Evolutionary conservation across 345 rosid species (phyloP).

Genomic region (Capsella bursapastoris): DNA sequence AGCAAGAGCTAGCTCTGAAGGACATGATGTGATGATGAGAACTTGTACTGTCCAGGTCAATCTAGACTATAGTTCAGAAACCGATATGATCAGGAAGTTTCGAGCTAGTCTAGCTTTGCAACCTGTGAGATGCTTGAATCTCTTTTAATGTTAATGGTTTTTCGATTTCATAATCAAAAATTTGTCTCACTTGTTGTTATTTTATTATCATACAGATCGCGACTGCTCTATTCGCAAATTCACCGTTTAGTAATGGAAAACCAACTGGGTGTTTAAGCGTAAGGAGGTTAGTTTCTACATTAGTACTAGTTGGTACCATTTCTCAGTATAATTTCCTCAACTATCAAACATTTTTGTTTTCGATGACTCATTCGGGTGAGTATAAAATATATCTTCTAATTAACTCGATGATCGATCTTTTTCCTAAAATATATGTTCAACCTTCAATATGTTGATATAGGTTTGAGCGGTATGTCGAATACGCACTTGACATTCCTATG

Average conservation of each 20-base stretch:
- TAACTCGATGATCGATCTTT: not conserved
- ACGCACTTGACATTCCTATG: constrained; percentile 97
- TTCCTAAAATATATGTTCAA: not conserved
- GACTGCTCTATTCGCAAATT: constrained; percentile 93
- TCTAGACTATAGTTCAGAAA: constrained; percentile 60
- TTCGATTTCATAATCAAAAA: not conserved
- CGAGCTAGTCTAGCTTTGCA: constrained; percentile 94
- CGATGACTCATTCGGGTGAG: constrained; percentile 85
- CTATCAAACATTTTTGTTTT: constrained; percentile 59
- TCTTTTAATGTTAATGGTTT: not conserved
- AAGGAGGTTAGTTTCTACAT: constrained; percentile 62
- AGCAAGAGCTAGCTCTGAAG: constrained; percentile 69
- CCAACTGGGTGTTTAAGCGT: constrained; percentile 92
- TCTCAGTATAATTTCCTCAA: not conserved
- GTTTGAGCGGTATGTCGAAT: constrained; percentile 92
- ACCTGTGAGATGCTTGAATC: constrained; percentile 63
- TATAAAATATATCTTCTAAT: not conserved
- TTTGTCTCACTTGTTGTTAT: constrained; percentile 5
- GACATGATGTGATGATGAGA: constrained; percentile 76
- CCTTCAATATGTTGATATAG: constrained; percentile 45
- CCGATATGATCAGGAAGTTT: constrained; percentile 91
- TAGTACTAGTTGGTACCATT: not conserved
- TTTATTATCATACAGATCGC: constrained; percentile 63
- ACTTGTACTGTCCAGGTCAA: constrained; percentile 93
- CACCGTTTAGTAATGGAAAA: constrained; percentile 90